Conservation (phyloP, 345 rosid species). For the Noccaea bulbosa region DNA sequence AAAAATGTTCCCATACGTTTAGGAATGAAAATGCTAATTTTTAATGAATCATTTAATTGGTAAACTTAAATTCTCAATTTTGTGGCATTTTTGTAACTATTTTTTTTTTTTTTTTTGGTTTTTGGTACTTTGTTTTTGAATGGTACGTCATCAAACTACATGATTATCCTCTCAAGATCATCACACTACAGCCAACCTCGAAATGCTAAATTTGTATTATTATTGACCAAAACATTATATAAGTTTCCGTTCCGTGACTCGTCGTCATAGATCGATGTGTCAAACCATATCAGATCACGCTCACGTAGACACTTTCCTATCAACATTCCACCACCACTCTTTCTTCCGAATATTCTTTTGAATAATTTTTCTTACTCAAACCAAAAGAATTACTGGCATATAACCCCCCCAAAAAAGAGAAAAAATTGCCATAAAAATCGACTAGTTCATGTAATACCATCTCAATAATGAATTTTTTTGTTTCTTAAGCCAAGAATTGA, state of each 20-base stretch:
- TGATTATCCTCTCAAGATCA: constrained; percentile 24
- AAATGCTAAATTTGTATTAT: constrained; percentile 42
- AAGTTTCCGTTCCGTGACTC: constrained; percentile 23
- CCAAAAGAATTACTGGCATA: not conserved
- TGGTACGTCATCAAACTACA: constrained; percentile 20
- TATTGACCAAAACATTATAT: constrained; percentile 22
- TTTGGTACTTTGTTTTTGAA: not conserved
- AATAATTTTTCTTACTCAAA: not conserved
- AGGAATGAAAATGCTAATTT: too few species aligned
- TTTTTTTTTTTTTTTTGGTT: too few species aligned
- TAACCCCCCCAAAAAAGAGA: not conserved
- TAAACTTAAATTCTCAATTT: too few species aligned
- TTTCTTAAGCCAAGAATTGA: not conserved
- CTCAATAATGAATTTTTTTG: not conserved
- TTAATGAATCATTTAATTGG: too few species aligned
- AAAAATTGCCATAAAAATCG: not conserved
- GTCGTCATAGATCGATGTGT: constrained; percentile 33
- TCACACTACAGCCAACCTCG: constrained; percentile 31
- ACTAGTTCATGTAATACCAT: not conserved
- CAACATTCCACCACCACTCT: constrained; percentile 5
- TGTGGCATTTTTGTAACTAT: too few species aligned
- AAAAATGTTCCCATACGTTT: too few species aligned
- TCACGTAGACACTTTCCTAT: constrained; percentile 10
- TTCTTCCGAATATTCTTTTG: not conserved
- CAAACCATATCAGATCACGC: constrained; percentile 30